Percentiles rank a stretch among this genome's conserved stretches.
Evolutionary conservation across 495 filamentous ascomycete species (phyloP).

Genomic region (Bryoglossum gracile): DNA sequence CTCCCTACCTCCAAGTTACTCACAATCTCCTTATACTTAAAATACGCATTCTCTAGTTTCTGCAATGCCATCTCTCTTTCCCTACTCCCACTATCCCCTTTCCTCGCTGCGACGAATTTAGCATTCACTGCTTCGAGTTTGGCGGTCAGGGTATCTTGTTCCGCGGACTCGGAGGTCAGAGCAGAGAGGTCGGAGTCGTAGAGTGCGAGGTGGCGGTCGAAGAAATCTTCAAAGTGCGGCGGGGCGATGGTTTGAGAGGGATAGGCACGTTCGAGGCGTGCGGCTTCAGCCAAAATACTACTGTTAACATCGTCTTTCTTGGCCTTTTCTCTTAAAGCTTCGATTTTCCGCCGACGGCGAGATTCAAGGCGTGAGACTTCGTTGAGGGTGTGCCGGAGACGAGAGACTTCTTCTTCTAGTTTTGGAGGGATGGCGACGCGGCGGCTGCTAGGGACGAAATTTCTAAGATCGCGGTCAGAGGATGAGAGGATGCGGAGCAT

Average conservation of each 20-base stretch:
- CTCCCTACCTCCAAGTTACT: conserved; percentile 80
- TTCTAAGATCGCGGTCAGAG: conserved; percentile 69
- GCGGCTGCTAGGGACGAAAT: conserved; percentile 82
- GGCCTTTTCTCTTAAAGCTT: conserved; percentile 66
- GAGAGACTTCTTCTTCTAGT: conserved; percentile 69
- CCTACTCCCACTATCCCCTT: conserved; percentile 60
- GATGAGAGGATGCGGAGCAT: conserved; percentile 68
- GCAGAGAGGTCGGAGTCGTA: conserved; percentile 71
- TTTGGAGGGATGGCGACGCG: conserved; percentile 68
- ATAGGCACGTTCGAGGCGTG: conserved; percentile 75
- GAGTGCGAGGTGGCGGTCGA: conserved; percentile 68
- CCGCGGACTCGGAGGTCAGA: conserved; percentile 60
- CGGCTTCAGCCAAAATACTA: conserved; percentile 73
- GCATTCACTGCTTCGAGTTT: conserved; percentile 68
- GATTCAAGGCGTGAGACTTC: conserved; percentile 77
- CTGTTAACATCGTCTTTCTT: conserved; percentile 85
- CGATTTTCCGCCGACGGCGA: conserved; percentile 65
- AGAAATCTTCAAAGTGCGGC: conserved; percentile 85
- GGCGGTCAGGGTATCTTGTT: conserved; percentile 64
- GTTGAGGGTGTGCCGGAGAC: conserved; percentile 68
- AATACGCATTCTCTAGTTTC: conserved; percentile 82
- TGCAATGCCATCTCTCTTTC: conserved; percentile 85
- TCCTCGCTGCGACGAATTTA: conserved; percentile 63
- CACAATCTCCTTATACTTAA: conserved; percentile 91
- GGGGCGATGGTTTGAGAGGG: conserved; percentile 74